Base-by-base conservation (phyloP, 257 asterid genomes). In the Solanum dulcamara region DNA sequence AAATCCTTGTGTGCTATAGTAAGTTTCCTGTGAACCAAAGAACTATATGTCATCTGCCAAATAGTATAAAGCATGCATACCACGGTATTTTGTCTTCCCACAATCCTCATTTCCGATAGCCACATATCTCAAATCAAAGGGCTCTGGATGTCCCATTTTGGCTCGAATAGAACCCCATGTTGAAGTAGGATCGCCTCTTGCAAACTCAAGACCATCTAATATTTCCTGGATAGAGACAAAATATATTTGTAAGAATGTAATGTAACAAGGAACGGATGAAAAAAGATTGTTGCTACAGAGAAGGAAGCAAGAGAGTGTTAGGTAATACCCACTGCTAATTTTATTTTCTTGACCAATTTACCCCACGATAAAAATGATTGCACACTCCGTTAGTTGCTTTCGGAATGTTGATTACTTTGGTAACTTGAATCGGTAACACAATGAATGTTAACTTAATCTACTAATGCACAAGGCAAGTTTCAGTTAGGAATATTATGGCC, bases 81-180 rank as follows among this genome's bases (percentile, higher is more conserved):
- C 99, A 2, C 64, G 88, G 90, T 97, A 97, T 90, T 93, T 87
- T 86, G 90, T 87, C 93, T 93, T 95, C 66, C 95, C 94, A 80
- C 99, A 97, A 84, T 97, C 99, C 91, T 97, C 99, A 46, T 97
- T 97, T 35, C 99, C 98, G 44, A 97, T 88, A 2, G 99, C 99
- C 80, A 97, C 99, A 60, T 97, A 94, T 94, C 86, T 93, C 91
- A 97, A 85, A 86, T 92, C 95, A 74, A 97, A 97, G 48, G 98
- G 98, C 87, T 94, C 94, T 2, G 95, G 97, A 85, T 94, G 99
- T 60, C 98, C 99, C 95, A 97, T 81, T 86, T 92, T 85, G 81
- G 98, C 97, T 91, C 99, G 91, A 86, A 92, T 85, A 60, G 98
- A 93, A 88, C 99, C 99, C 99, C 99, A 97, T 90, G 89, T 91